phyloP scores from a whole-genome alignment of 768 basidiomycete species.

The Grammothele lineata region DNA sequence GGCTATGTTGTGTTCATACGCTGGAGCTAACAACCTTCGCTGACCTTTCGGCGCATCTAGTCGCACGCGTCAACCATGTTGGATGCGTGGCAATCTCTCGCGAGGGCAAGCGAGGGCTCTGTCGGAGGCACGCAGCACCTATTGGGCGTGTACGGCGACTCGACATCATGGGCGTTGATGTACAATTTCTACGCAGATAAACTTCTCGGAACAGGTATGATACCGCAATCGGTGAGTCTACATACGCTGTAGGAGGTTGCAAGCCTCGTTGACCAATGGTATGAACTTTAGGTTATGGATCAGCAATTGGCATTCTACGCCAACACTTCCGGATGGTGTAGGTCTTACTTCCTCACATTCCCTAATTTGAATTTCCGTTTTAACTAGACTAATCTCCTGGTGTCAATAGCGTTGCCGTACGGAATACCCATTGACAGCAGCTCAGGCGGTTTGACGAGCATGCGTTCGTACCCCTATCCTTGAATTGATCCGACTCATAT shows the following conservation, averaged over 20 bases:
- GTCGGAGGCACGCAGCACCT: conserved; percentile 3
- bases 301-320: no score
- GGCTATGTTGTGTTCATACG: no score
- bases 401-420: neutral
- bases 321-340: no score
- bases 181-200: conserved; percentile 16
- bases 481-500: no score
- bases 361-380: no score
- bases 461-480: no score
- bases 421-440: conserved; percentile 6
- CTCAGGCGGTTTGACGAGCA: neutral
- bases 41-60: conserved; percentile 3
- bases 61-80: conserved; percentile 5
- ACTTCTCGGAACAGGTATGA: conserved; percentile 6
- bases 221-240: conserved; percentile 1
- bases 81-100: neutral
- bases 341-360: no score
- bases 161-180: conserved; percentile 12
- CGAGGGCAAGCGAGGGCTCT: no score
- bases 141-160: conserved; percentile 7
- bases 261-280: neutral
- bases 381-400: neutral
- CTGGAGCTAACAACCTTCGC: conserved; percentile 1
- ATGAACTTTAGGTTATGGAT: no score
- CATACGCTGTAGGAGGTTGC: neutral